These are phyloP conservation scores for Poterioochromonas sp. DNA, from an alignment of 352 stramenopile species.

Conservation along the genomic window DNA sequence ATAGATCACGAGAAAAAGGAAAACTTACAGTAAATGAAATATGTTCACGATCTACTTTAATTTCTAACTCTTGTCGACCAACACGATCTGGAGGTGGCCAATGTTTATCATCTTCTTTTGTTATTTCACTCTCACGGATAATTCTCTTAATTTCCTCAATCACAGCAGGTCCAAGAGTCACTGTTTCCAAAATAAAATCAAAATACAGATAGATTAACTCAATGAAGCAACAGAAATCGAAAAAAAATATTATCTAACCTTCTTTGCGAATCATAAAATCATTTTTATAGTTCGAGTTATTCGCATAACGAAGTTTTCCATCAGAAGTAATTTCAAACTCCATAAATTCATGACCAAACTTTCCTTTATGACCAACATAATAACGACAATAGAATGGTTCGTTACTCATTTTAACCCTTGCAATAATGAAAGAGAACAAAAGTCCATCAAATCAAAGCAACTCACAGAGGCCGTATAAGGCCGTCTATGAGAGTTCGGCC, in stretches of 20 bases:
- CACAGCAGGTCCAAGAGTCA: conserved; percentile 70
- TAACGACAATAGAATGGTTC: conserved; percentile 23
- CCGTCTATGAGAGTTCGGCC: too few relatives aligned
- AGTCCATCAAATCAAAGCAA: too few relatives aligned
- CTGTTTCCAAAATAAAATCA: conserved; percentile 50
- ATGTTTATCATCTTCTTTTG: conserved; percentile 84
- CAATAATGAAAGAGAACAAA: too few relatives aligned
- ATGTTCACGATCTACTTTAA: conserved; percentile 85
- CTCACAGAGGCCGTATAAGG: too few relatives aligned
- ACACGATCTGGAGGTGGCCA: conserved; percentile 85
- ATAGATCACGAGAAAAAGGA: neutral
- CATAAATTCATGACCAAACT: conserved; percentile 93
- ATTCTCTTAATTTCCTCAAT: conserved; percentile 87
- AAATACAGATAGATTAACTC: too few relatives aligned
- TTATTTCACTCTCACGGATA: conserved; percentile 77
- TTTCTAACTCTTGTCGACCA: conserved; percentile 86
- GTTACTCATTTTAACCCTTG: neutral
- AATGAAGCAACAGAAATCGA: too few relatives aligned
- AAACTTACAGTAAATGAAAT: conserved; percentile 84
- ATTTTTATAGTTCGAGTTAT: conserved; percentile 97
- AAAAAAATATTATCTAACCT: conserved; percentile 49
- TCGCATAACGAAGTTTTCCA: conserved; percentile 83
- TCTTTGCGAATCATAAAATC: conserved; percentile 94
- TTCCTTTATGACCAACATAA: conserved; percentile 80
- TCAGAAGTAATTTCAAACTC: conserved; percentile 88